A percentile compares a stretch with the other conserved stretches of the same genome.
phyloP scores from a whole-genome alignment of 768 basidiomycete genomes.

The Amanita inopinata region DNA sequence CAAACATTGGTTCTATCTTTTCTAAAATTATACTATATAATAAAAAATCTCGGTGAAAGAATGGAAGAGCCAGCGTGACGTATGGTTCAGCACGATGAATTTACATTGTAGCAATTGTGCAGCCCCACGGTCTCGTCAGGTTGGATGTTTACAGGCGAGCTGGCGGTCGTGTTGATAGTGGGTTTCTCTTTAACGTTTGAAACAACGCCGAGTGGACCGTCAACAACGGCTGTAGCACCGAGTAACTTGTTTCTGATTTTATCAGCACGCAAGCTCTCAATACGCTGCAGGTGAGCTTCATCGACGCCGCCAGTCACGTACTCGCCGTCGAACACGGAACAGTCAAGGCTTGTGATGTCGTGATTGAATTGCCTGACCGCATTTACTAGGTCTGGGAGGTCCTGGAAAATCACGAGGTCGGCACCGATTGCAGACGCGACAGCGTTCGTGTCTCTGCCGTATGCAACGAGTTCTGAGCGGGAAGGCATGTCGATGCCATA shows the following conservation, averaged over 20 bases:
- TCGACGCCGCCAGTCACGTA: slow-evolving; percentile 94
- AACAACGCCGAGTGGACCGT: not conserved
- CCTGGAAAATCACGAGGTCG: slow-evolving; percentile 94
- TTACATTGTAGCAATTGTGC: slow-evolving; percentile 7
- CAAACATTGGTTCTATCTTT: too few relatives aligned
- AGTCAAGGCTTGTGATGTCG: slow-evolving; percentile 72
- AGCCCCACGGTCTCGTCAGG: slow-evolving; percentile 7
- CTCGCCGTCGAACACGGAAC: slow-evolving; percentile 95
- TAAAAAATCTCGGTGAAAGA: too few relatives aligned
- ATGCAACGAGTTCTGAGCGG: slow-evolving; percentile 83
- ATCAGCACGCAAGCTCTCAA: slow-evolving; percentile 78
- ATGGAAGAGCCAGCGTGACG: too few relatives aligned
- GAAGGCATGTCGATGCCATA: slow-evolving; percentile 99
- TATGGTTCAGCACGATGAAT: too few relatives aligned
- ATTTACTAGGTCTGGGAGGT: slow-evolving; percentile 74
- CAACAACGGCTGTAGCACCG: not conserved
- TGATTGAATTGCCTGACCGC: slow-evolving; percentile 85
- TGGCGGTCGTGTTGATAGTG: not conserved
- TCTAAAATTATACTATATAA: too few relatives aligned
- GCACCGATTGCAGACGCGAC: slow-evolving; percentile 84
- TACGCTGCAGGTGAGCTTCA: slow-evolving; percentile 62
- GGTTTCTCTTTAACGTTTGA: not conserved
- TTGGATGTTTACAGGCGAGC: not conserved
- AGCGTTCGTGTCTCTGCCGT: slow-evolving; percentile 58
- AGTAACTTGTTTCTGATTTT: slow-evolving; percentile 54